Base-by-base conservation (phyloP, 805 yeast species). In the Sugiyamaella lignohabitans region DNA sequence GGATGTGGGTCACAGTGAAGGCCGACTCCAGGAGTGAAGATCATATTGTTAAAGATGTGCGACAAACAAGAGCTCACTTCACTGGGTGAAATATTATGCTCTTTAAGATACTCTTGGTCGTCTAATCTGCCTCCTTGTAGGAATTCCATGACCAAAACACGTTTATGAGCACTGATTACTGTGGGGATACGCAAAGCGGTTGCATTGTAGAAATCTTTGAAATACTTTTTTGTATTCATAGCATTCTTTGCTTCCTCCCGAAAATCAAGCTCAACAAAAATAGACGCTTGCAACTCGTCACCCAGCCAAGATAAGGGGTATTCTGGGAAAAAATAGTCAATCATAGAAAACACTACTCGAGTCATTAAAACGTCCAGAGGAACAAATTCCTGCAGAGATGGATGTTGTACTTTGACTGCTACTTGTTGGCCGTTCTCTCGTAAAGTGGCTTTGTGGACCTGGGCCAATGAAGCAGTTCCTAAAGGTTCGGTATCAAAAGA, bases 1-100 rank as follows among this genome's bases (percentile, higher is more conserved):
- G 95, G 96, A 63, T 93, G 99, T 1, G 98, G 98, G 63, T 93
- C 99, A 68, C 98, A 93, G 63, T 93, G 99, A 38, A 93, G 76
- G 0, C 91, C 87, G 19, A 87, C 95, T 22, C 80, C 82, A 0
- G 96, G 95, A 1, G 94, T 83, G 69, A 93, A 93, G 36, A 93
- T 87, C 99, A 93, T 93, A 59, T 80, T 82, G 68, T 91, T 87
- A 71, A 93, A 93, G 23, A 87, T 81, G 57, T 91, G 96, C 0
- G 96, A 80, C 34, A 93, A 71, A 61, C 97, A 91, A 4, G 82
- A 68, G 2, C 94, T 82, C 5, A 93, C 95, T 52, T 85, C 84
- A 0, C 82, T 76, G 20, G 94, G 70, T 18, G 85, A 78, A 41
- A 93, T 87, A 34, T 75, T 58, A 59, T 87, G 71, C 1, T 67